Evolutionary conservation across 1,284 basidiomycete genomes (phyloP), one percentile per base, ranked within the genome.

Genomic region (Flammula alnicola): DNA sequence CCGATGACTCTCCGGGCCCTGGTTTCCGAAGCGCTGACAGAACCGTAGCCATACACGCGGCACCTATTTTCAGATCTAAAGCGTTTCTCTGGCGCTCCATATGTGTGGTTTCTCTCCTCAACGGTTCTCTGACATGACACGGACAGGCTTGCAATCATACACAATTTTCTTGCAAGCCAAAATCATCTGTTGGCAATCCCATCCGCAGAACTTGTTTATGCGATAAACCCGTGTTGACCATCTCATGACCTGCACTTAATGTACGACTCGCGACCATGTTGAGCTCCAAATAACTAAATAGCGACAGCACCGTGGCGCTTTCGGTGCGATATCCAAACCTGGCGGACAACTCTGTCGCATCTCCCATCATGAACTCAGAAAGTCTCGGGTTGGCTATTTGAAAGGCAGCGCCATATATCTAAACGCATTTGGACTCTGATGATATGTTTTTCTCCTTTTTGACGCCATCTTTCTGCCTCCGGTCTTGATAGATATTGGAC

Each of bases 1-100:
- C 65, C 65, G 65, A 67, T 43, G 53, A 63, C 59, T 64, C 63
- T 46, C 65, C 65, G 63, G 40, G 51, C 49, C 49, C 43, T 59
- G 49, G 39, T 46, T 51, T 31, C 53, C 55, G 49, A 55, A 52
- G 51, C 50, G 46, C 33, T 52, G 57, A 47, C 44, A 47, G 42
- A 37, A 49, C 40, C 48, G 37, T 11, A n/a, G n/a, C 38, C 40
- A 43, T 38, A 29, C 52, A 49, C 47, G 49, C 45, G 43, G 47
- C 42, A 44, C 32, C 52, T 54, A 54, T 57, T 58, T 43, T 39
- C 40, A 51, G 44, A 42, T 46, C 41, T 39, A 49, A 31, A n/a
- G n/a, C 37, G 29, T 27, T 35, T 42, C 43, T 47, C 25, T 53
- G 26, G 43, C 40, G 38, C 42, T 49, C 47, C 47, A 35, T 45